A percentile compares a stretch with the other conserved stretches of the same genome.
Conservation (phyloP, 306 rosid genomes). For the Fragaria nilgerrensis region DNA sequence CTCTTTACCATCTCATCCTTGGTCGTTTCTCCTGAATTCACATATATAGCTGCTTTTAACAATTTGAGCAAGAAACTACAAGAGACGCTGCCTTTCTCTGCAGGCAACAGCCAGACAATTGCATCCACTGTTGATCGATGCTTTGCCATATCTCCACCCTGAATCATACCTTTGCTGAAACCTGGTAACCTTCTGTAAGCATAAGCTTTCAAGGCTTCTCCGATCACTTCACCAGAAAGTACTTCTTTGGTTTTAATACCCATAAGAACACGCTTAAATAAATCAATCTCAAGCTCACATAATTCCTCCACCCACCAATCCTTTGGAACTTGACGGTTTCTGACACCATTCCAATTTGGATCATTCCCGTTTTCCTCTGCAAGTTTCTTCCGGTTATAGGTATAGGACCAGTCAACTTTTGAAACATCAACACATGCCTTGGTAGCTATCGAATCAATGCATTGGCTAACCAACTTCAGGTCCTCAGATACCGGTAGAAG, state of each 20-base stretch:
- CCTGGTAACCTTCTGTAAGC: constrained; percentile 79
- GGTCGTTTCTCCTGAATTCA: constrained; percentile 51
- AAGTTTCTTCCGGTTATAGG: constrained; percentile 82
- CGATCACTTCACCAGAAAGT: constrained; percentile 67
- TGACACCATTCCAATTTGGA: constrained; percentile 52
- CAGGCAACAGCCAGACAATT: constrained; percentile 73
- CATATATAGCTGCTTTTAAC: constrained; percentile 62
- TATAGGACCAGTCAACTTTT: constrained; percentile 90
- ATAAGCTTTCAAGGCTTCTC: constrained; percentile 90
- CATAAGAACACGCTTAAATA: constrained; percentile 58
- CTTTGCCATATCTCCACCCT: constrained; percentile 52
- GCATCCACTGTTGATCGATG: constrained; percentile 51
- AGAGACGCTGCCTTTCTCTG: constrained; percentile 70
- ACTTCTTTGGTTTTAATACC: constrained; percentile 52
- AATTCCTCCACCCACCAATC: constrained; percentile 99
- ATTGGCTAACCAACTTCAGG: constrained; percentile 64
- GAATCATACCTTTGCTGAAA: constrained; percentile 75
- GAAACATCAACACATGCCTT: constrained; percentile 81
- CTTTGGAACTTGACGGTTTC: constrained; percentile 70
- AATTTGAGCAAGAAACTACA: constrained; percentile 81
- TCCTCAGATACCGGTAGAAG: constrained; percentile 66
- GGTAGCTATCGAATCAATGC: constrained; percentile 69
- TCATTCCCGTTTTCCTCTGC: constrained; percentile 72
- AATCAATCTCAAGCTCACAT: constrained; percentile 88
- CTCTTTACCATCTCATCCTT: constrained; percentile 61